phyloP scores from a whole-genome alignment of 2,329 filamentous ascomycete genomes.

The Colletotrichum lindemuthianum region DNA sequence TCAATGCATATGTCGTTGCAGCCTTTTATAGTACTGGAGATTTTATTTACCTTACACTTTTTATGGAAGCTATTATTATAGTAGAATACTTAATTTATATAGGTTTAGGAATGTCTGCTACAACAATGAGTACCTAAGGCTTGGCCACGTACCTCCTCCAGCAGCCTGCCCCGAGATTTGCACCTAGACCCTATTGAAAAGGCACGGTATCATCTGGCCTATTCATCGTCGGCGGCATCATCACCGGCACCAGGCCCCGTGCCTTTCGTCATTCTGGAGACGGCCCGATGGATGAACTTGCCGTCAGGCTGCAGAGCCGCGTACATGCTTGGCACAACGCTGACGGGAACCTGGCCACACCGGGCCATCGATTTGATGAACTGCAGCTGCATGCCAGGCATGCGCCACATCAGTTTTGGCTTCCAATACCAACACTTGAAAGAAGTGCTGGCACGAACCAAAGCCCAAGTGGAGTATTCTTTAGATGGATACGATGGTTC shows the following conservation, averaged over 20 bases:
- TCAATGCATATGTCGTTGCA: too few species aligned
- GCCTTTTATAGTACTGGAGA: too few species aligned
- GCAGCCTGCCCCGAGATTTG: too few species aligned
- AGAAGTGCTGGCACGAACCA: slow-evolving; percentile 60
- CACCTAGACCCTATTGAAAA: too few species aligned
- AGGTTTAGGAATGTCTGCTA: too few species aligned
- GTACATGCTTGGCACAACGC: slow-evolving; percentile 50
- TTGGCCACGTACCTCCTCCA: too few species aligned
- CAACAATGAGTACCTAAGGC: too few species aligned
- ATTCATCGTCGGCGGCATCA: background rate
- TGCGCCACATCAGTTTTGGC: slow-evolving; percentile 54
- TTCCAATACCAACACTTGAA: slow-evolving; percentile 51
- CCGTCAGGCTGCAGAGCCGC: slow-evolving; percentile 48
- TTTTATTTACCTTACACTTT: too few species aligned
- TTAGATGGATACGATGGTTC: slow-evolving; percentile 42
- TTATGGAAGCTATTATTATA: too few species aligned
- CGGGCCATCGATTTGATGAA: slow-evolving; percentile 54
- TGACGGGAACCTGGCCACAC: slow-evolving; percentile 39
- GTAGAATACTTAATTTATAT: too few species aligned
- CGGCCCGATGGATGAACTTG: slow-evolving; percentile 38
- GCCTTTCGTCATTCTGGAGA: slow-evolving; percentile 29
- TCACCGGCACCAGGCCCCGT: background rate
- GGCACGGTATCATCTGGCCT: too few species aligned
- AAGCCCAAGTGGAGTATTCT: slow-evolving; percentile 49
- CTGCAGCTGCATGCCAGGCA: slow-evolving; percentile 60